Evolutionary conservation across 2,329 filamentous ascomycete species (phyloP), one percentile per base, ranked within the genome.

Genomic region (Chaetomiaceae sp.): DNA sequence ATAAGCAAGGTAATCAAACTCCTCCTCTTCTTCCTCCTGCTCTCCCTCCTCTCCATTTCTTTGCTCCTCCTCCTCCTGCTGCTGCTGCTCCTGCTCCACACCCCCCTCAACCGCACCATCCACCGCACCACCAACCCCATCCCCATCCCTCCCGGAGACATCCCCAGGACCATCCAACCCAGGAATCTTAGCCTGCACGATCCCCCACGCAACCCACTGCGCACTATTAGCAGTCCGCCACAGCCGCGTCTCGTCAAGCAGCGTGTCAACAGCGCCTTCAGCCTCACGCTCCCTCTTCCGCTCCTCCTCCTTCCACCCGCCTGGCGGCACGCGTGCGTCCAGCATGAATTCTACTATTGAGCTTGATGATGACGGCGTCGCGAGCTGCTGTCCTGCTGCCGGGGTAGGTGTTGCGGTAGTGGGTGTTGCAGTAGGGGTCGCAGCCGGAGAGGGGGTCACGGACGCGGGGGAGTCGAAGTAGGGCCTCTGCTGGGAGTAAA

Each of bases 161-260:
- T 78, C 17, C 77, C 76, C 25, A 30, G 6, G 43, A 77, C 74
- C 7, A 72, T 73, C 50, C 65, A 92, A 74, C 0, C 84, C 88
- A 0, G 88, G 83, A 1, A 95, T 77, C 65, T 93, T 91, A 42
- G 93, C 92, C 70, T 99, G 93, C 45, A 99, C 87, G 55, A 97
- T 89, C 20, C 93, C 93, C 93, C 93, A 99, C 1, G 90, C 88
- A 20, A 95, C 82, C 93, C 93, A 99, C 70, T 87, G 82, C 2
- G 89, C 89, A 31, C 86, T 90, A 69, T 93, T 95, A 34, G 89
- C 88, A 0, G 88, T 75, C 3, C 93, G 82, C 93, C 93, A 99
- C 40, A 95, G 74, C 14, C 83, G 76, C 2, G 89, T 84, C 70
- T 97, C 90, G 35, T 85, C 80, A 63, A 93, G 73, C 23, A 99